Evolutionary conservation across 2,329 filamentous ascomycete species (phyloP), one percentile per base, ranked within the genome.

Genomic region (Pseudocercospora crystallina): DNA sequence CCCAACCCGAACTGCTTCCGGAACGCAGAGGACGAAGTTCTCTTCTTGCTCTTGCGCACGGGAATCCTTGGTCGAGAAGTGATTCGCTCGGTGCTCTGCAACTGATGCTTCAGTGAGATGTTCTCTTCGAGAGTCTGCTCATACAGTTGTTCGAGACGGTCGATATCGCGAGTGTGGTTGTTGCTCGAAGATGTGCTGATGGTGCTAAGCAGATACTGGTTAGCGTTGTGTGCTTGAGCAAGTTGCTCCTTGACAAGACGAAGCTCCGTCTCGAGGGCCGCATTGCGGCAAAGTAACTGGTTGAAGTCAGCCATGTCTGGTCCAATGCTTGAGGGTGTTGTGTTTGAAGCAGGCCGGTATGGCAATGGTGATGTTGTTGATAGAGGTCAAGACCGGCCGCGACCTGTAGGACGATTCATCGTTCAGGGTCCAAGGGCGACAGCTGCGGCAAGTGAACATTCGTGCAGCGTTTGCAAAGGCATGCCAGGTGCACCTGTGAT

Each of bases 231-330:
- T 2, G 61, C 57, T 32, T 64, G 51, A n/a, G 44, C 44, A 26
- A 64, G 58, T 31, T 63, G 58, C 31, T 61, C 56, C 29, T 56
- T 61, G 34, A 56, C 44, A 9, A 58, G 29, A 17, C 60, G 61
- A 3, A 65, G 47, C 49, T 65, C 62, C 5, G 56, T 58, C 32
- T 62, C 49, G 30, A 66, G 63, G 37, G 54, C 51, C 9, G 56
- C 58, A 41, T 57, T 63, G 36, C 51, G 56, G 43, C 35, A 53
- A 12, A 54, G 43, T 9, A 64, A 49, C 2, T 47, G 34, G 32
- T 50, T 17, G 20, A 32, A 33, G 41, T 26, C 20, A 26, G 20
- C 20, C 20, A 26, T 26, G 3, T 26, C 7, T 26, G 20, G 20
- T 26, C 7, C 20, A 26, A 26, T 26, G 20, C 20, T 26, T 26